Evolutionary conservation across 192 early-diverging fungal species (phyloP), one percentile per base, ranked within the genome.

Genomic region (Backusella circina): DNA sequence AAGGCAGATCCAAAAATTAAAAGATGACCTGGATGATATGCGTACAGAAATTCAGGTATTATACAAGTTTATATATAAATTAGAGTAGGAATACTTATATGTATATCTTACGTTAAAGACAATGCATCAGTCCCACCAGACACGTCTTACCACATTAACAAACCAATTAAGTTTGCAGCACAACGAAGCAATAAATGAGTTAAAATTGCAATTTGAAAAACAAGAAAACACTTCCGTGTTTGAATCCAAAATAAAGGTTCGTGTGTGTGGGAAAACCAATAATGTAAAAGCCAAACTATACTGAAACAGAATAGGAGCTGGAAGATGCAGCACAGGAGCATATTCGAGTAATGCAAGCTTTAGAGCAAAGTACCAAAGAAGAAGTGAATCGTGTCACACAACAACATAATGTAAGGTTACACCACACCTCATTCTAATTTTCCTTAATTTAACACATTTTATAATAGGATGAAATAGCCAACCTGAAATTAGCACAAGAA

Each of bases 71-170:
- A 33, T 30, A 66, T 16, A 66, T 66, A 30, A 18, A 30, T 28
- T 30, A 70, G 7, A 32, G 32, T 18, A 66, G 15, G 32, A 66
- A 68, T 38, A 23, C 35, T 68, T 15, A 23, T 66, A 35, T 16
- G 12, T 3, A 26, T 66, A 18, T 6, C 33, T 16, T 66, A 31
- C 33, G 26, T 33, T 33, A 32, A 13, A 70, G 72, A 33, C 73
- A 21, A 78, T 78, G 77, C 77, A 78, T 64, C 61, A 74, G 50
- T 74, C 71, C 4, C 77, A 78, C 26, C 77, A 78, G 21, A 73
- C 47, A 12, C 71, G 77, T 32, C 35, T 78, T n/a, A 78, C 77
- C 30, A 74, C 65, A 18, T 23, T 78, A 8, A 64, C 66, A 13
- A 72, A 74, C 31, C 70, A 78, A 18, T 41, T 78, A 26, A 50